Percentiles rank a stretch among this genome's conserved stretches.
Evolutionary conservation across 441 rosid genomes (phyloP).

Genomic region (Erysimum pusillum): DNA sequence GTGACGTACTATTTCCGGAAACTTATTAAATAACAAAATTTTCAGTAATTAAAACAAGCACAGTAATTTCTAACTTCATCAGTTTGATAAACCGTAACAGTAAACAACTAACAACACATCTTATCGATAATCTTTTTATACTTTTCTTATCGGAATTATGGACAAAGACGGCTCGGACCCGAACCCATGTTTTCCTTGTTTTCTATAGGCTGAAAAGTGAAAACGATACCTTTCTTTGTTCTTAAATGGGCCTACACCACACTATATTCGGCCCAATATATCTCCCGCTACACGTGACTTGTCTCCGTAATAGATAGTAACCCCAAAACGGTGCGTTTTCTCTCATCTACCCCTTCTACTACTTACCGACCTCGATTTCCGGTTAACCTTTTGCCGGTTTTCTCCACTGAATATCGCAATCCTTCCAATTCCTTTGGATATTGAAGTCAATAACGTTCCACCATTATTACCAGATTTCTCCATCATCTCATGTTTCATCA

Average conservation of each 20-base stretch:
- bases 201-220: constrained; percentile 43
- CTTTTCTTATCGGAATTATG: not conserved
- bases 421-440: constrained; percentile 84
- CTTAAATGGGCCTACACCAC: constrained; percentile 39
- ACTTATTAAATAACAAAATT: not conserved
- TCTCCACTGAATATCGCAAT: constrained; percentile 69
- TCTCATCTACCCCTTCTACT: constrained; percentile 57
- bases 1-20: not conserved
- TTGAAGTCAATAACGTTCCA: constrained; percentile 69
- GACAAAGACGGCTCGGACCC: constrained; percentile 44
- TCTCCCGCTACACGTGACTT: constrained; percentile 37
- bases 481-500: constrained; percentile 82
- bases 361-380: constrained; percentile 57
- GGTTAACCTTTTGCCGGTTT: constrained; percentile 59
- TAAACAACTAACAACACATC: not conserved
- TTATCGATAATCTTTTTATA: not conserved
- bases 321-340: constrained; percentile 9
- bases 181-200: constrained; percentile 39
- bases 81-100: not conserved
- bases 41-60: not conserved
- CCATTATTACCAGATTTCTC: constrained; percentile 72
- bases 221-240: constrained; percentile 32
- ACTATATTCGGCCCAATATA: constrained; percentile 30
- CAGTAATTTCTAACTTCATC: not conserved
- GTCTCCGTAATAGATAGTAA: constrained; percentile 29